Conservation (phyloP, 345 rosid species). For the Eutrema heterophyllum region DNA sequence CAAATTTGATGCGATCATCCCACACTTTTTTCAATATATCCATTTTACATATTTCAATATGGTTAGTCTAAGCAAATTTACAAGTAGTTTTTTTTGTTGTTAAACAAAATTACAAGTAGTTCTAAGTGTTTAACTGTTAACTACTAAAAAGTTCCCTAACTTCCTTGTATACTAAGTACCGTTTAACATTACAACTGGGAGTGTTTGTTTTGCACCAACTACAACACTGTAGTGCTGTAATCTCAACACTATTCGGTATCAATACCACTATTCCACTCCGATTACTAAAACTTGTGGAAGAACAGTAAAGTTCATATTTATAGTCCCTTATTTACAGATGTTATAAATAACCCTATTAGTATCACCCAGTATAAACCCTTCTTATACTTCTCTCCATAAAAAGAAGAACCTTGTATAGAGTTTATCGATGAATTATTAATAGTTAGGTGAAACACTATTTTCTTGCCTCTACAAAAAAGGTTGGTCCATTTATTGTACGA, state of each 20-base stretch:
- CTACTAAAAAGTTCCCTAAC: neutral
- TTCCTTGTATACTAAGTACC: neutral
- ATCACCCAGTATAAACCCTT: slow-evolving; percentile 3
- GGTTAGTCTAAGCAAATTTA: neutral
- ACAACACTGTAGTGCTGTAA: neutral
- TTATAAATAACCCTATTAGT: slow-evolving; percentile 8
- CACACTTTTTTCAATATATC: neutral
- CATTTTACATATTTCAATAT: neutral
- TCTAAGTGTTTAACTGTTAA: neutral
- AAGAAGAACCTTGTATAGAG: neutral
- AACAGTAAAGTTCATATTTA: neutral
- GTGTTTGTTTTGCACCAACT: neutral
- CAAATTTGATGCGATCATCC: neutral
- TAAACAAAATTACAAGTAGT: neutral
- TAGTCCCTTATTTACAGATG: neutral
- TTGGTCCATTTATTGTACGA: slow-evolving; percentile 16
- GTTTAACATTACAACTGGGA: neutral
- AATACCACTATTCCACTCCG: too few relatives aligned
- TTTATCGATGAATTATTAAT: neutral
- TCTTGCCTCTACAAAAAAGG: slow-evolving; percentile 6
- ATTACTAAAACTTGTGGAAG: neutral
- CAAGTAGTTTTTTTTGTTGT: neutral
- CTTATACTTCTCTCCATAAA: neutral
- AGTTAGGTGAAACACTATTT: slow-evolving; percentile 20
- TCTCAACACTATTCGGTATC: neutral